Base-by-base conservation (phyloP, 2,329 filamentous ascomycete species). In the Aspergillus tubingensis region DNA sequence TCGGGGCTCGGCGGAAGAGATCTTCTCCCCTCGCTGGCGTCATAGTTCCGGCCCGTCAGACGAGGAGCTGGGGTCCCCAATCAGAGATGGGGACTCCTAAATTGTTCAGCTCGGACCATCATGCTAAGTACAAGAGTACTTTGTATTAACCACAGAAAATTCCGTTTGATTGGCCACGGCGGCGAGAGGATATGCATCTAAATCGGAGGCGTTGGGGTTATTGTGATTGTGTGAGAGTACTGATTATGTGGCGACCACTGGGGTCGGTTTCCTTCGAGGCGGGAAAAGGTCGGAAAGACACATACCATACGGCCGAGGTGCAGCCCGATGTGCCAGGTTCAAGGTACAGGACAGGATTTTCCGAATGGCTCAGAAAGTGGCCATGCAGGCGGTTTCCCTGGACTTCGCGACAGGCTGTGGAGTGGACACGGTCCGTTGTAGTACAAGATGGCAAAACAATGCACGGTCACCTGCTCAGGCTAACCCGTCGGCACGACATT, bases 31-130 rank as follows among this genome's bases (percentile, higher is more conserved):
- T 25, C 17, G 41, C 19, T 49, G 23, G 47, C 47, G 47, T 50
- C 47, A 50, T 50, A 50, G 47, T 50, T 49, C 47, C 47, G n/a
- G 47, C 25, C 47, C 47, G 47, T 32, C 47, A 32, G 47, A 25
- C 25, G 7, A 17, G 13, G 32, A 36, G 27, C 25, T 50, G 47
- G 23, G 25, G 25, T 50, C n/a, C 32, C 25, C 15, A 30, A 17
- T 50, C 47, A 30, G 19, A 44, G 19, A 19, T 19, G 41, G 41
- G 41, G 41, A 23, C 41, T 44, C 19, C 11, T 13, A n/a, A 2
- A 21, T 43, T 44, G 5, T 15, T 19, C 10, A n/a, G 41, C 41
- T 48, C 13, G 13, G 6, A 27, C 43, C 19, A 47, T 36, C 10
- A 8, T 27, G 6, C 23, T 48, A 27, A 7, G 3, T 13, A 23